Percentiles rank a stretch among this genome's conserved stretches.
Evolutionary conservation across 805 yeast genomes (phyloP).

Genomic region (Nakazawaea siamensis): DNA sequence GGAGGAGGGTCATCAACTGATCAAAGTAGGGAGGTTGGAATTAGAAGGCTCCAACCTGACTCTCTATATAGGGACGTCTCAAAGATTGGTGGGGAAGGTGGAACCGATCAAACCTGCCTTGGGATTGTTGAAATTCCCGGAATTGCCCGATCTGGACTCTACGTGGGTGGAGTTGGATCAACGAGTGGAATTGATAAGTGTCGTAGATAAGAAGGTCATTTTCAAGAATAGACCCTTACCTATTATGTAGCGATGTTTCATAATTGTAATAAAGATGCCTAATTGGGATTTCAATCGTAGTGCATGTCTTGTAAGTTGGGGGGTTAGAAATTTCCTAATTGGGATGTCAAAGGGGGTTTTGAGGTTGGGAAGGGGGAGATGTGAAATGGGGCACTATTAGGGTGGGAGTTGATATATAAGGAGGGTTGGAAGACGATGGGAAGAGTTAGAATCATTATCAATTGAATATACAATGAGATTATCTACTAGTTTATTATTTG

Average conservation of each 20-base stretch:
- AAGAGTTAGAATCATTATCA: no score
- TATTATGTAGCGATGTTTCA: slow-evolving; percentile 45
- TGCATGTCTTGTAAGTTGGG: background rate
- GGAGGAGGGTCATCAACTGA: slow-evolving; percentile 26
- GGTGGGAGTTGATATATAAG: no score
- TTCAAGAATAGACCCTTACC: slow-evolving; percentile 71
- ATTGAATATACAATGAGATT: slow-evolving; percentile 12
- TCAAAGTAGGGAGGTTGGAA: slow-evolving; percentile 41
- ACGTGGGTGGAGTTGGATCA: slow-evolving; percentile 15
- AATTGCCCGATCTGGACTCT: slow-evolving; percentile 4
- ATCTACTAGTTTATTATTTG: slow-evolving; percentile 9
- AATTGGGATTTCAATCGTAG: slow-evolving; percentile 8
- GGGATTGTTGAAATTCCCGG: slow-evolving; percentile 46
- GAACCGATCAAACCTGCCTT: slow-evolving; percentile 56
- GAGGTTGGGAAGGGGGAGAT: background rate
- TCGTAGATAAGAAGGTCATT: slow-evolving; percentile 48
- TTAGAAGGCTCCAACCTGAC: slow-evolving; percentile 42
- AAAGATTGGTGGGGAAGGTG: slow-evolving; percentile 55
- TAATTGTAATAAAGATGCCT: slow-evolving; percentile 12
- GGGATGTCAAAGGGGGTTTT: slow-evolving; percentile 15
- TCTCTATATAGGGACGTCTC: slow-evolving; percentile 59
- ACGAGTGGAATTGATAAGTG: slow-evolving; percentile 45
- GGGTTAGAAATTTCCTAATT: slow-evolving; percentile 14
- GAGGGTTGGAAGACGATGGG: no score
- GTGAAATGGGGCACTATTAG: no score